phyloP scores from a whole-genome alignment of 2,329 filamentous ascomycete genomes.

The Aaosphaeria pasadenensis region DNA sequence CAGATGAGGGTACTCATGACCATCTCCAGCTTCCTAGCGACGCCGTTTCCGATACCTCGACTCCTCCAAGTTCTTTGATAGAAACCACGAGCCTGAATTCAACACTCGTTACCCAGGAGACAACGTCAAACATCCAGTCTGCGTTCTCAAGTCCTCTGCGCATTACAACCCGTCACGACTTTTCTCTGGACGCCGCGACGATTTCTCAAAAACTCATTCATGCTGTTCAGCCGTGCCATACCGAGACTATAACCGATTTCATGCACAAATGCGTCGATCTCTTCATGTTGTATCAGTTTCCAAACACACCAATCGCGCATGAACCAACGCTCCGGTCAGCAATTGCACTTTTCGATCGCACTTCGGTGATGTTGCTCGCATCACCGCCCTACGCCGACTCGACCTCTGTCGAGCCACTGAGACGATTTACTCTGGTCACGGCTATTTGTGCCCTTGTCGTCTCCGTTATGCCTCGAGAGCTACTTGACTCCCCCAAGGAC shows the following conservation, averaged over 20 bases:
- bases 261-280: slow-evolving; percentile 1
- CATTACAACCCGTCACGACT: no score
- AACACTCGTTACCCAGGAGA: no score
- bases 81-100: no score
- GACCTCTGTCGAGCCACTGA: background rate
- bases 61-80: no score
- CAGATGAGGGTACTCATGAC: background rate
- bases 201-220: background rate
- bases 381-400: background rate
- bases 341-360: background rate
- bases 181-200: background rate
- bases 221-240: background rate
- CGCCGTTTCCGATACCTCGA: background rate
- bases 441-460: slow-evolving; percentile 1
- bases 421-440: slow-evolving; percentile 1
- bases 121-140: no score
- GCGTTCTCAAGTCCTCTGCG: no score
- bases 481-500: background rate
- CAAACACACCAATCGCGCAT: slow-evolving; percentile 1
- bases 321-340: background rate
- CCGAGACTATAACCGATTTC: background rate
- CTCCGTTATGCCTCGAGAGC: background rate
- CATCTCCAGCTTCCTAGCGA: background rate
- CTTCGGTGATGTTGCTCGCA: background rate
- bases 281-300: slow-evolving; percentile 1